Percentiles rank a stretch among this genome's conserved stretches.
Conservation (phyloP, 805 yeast genomes). For the Candida gorgasii region DNA sequence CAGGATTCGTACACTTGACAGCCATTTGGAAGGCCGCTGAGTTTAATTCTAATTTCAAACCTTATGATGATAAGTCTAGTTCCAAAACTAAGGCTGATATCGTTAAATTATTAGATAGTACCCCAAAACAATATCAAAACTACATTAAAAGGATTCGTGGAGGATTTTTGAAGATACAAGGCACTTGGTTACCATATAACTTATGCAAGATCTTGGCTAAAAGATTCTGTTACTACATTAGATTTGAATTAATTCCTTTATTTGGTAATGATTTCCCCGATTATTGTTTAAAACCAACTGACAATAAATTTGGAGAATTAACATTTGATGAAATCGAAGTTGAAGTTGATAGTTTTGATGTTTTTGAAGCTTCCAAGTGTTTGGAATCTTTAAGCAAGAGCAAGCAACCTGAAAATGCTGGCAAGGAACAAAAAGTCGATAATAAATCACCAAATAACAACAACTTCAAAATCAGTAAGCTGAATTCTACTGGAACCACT, state of each 20-base stretch:
- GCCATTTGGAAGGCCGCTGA: conserved; percentile 76
- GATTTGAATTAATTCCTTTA: conserved; percentile 74
- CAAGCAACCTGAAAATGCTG: neutral
- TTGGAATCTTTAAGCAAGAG: conserved; percentile 26
- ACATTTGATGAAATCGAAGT: conserved; percentile 35
- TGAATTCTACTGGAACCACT: conserved; percentile 1
- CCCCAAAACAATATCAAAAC: conserved; percentile 61
- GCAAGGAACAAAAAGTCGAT: neutral
- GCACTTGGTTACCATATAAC: conserved; percentile 84
- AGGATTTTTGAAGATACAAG: conserved; percentile 89
- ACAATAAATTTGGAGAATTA: conserved; percentile 66
- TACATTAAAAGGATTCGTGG: conserved; percentile 78
- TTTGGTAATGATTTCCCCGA: conserved; percentile 73
- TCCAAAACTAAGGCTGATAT: conserved; percentile 65
- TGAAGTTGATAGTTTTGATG: conserved; percentile 24
- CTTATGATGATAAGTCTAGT: conserved; percentile 8
- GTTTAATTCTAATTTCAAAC: conserved; percentile 14
- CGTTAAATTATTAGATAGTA: conserved; percentile 63
- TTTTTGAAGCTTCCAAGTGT: conserved; percentile 39
- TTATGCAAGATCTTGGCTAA: conserved; percentile 68
- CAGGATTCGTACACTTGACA: conserved; percentile 85
- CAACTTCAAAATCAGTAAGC: neutral
- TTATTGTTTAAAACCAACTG: conserved; percentile 58
- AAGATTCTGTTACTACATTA: conserved; percentile 73
- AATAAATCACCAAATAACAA: neutral